These are phyloP conservation scores for Rhizopus stolonifer DNA, from an alignment of 371 early-diverging fungal genomes.

Conservation along the genomic window DNA sequence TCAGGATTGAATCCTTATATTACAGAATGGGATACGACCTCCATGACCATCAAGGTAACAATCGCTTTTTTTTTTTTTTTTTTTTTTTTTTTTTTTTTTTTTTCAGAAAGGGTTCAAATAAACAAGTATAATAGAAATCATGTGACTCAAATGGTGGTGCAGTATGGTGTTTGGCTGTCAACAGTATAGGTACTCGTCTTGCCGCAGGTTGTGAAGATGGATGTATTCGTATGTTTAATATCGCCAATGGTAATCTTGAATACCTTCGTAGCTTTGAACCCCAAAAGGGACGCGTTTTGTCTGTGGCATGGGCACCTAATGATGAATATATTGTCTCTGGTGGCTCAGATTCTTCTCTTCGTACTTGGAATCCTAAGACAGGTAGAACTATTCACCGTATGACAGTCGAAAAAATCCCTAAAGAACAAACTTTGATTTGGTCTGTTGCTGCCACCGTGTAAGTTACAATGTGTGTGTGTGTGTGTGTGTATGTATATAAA, in stretches of 20 bases:
- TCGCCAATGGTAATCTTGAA: slow-evolving; percentile 69
- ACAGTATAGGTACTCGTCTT: slow-evolving; percentile 70
- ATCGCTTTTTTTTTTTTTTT: not conserved
- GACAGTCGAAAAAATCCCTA: slow-evolving; percentile 67
- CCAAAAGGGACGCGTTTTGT: slow-evolving; percentile 74
- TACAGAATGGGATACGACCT: slow-evolving; percentile 83
- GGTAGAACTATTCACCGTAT: slow-evolving; percentile 64
- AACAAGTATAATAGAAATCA: slow-evolving; percentile 27
- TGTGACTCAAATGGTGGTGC: slow-evolving; percentile 90
- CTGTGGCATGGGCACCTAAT: slow-evolving; percentile 81
- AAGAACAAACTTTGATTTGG: slow-evolving; percentile 67
- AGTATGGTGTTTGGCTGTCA: slow-evolving; percentile 90
- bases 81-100: not conserved
- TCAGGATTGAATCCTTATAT: slow-evolving; percentile 85
- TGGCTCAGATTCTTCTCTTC: slow-evolving; percentile 79
- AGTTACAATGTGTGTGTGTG: slow-evolving; percentile 7
- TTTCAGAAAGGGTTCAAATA: too few relatives aligned
- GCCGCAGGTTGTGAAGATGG: slow-evolving; percentile 96
- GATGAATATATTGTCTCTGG: slow-evolving; percentile 79
- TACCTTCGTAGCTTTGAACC: slow-evolving; percentile 73
- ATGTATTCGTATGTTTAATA: slow-evolving; percentile 80
- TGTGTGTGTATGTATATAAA: too few relatives aligned
- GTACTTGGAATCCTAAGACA: slow-evolving; percentile 69
- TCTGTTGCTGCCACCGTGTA: slow-evolving; percentile 53
- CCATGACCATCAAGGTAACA: slow-evolving; percentile 68